Evolutionary conservation across 2,329 filamentous ascomycete species (phyloP).

Genomic region (Aspergillus candidus): DNA sequence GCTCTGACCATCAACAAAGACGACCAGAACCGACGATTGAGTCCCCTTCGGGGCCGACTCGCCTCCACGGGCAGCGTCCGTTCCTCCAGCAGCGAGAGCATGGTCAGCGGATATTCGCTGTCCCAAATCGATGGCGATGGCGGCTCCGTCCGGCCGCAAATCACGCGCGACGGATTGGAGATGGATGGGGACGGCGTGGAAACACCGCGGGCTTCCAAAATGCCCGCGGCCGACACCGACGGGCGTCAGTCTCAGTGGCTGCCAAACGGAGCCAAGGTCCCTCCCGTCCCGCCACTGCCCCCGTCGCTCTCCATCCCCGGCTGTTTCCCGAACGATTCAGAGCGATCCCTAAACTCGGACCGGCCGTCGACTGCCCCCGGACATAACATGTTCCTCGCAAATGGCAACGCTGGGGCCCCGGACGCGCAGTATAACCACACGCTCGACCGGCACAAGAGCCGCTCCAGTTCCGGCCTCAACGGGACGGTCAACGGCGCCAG

Average conservation of each 20-base stretch:
- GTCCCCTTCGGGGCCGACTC: slow-evolving; percentile 38
- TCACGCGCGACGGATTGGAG: slow-evolving; percentile 16
- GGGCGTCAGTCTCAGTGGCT: slow-evolving; percentile 3
- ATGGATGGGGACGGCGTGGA: slow-evolving; percentile 25
- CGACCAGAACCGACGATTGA: slow-evolving; percentile 31
- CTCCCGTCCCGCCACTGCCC: slow-evolving; percentile 43
- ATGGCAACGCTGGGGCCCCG: slow-evolving; percentile 16
- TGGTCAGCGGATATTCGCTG: slow-evolving; percentile 36
- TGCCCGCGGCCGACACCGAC: slow-evolving; percentile 10
- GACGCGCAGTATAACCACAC: slow-evolving; percentile 19
- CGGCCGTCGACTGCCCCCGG: slow-evolving; percentile 30
- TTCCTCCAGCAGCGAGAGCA: slow-evolving; percentile 41
- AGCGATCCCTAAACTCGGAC: slow-evolving; percentile 25
- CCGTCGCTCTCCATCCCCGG: slow-evolving; percentile 36
- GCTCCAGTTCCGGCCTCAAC: slow-evolving; percentile 26
- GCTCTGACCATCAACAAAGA: slow-evolving; percentile 40
- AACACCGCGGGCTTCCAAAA: slow-evolving; percentile 26
- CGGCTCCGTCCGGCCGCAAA: slow-evolving; percentile 24
- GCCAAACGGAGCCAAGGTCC: slow-evolving; percentile 20
- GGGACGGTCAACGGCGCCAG: too few species aligned
- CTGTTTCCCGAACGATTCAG: slow-evolving; percentile 36
- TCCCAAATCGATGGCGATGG: slow-evolving; percentile 30
- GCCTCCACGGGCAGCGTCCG: slow-evolving; percentile 28
- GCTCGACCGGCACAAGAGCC: slow-evolving; percentile 30
- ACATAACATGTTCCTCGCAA: slow-evolving; percentile 16